Base-by-base conservation (phyloP, 192 early-diverging fungal genomes). In the Jimgerdemannia lactiflua region DNA sequence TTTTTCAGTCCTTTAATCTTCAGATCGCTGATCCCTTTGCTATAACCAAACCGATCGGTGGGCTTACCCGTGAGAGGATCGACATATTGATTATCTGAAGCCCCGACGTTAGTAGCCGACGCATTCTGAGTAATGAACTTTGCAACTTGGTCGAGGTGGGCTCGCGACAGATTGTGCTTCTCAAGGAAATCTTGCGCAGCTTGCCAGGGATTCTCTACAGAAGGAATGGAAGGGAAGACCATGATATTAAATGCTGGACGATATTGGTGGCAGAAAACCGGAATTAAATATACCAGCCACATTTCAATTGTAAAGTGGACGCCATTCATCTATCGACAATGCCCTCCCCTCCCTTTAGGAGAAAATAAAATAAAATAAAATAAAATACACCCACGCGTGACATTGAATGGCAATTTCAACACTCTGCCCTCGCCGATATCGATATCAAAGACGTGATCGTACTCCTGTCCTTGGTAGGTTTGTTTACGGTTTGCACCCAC, bases 401-500 rank as follows among this genome's bases (percentile, higher is more conserved):
- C 86, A 82, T 99, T 99, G 82, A 93, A 99, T 41, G 97, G 98
- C 11, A 99, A 86, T 79, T 99, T 97, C 6, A 99, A 81, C 17
- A 92, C 88, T 54, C 71, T 70, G 8, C 92, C 94, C 42, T 93
- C 94, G 42, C 91, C 91, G 43, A 99, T 90, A 75, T 99, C 97
- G 29, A 99, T 94, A 77, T 97, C 96, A 86, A 99, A 99, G 42
- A 99, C 94, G 80, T 94, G 97, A 83, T 99, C 98, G 79, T 99
- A 99, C 75, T 98, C 96, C 64, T 87, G 85, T 42, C 97, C 96
- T 4, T 90, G 85, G 78, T 91, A 95, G 40, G 92, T 75, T 76
- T 95, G 92, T 79, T 97, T 98, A 39, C 90, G 80, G 7, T 86
- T 77, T 8, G 84, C 84, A 3, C 93, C 95, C 49, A 92, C 90